These are phyloP conservation scores for Xylariaceae sp. DNA, from an alignment of 2,329 filamentous ascomycete species.

Conservation along the genomic window DNA sequence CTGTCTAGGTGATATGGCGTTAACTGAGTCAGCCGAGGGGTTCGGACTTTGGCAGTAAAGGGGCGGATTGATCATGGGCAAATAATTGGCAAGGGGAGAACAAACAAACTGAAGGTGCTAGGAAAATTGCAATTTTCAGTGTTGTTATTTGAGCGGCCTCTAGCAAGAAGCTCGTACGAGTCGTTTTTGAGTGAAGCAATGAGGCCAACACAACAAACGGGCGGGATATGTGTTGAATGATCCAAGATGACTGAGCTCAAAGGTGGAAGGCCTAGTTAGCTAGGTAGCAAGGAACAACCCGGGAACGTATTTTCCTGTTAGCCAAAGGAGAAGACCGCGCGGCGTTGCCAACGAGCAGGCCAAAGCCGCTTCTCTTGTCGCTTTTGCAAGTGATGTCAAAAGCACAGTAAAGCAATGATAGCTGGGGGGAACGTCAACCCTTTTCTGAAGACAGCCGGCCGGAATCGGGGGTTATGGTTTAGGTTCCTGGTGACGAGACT, in stretches of 20 bases:
- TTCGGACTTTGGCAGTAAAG: conserved; percentile 9
- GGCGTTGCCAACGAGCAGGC: background rate
- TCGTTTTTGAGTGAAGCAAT: no score
- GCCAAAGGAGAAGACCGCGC: no score
- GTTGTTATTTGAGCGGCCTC: no score
- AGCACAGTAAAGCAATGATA: background rate
- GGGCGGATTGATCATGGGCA: background rate
- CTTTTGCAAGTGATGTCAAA: background rate
- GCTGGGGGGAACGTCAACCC: background rate
- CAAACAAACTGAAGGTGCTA: background rate
- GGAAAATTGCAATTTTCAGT: no score
- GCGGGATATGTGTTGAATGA: no score
- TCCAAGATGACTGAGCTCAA: no score
- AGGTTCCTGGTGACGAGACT: background rate
- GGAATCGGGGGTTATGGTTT: background rate
- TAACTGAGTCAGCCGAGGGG: background rate
- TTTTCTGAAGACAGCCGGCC: background rate
- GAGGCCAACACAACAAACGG: no score
- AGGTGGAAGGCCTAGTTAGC: no score
- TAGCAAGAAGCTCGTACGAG: no score
- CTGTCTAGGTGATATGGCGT: conserved; percentile 6
- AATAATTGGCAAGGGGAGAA: background rate
- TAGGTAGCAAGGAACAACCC: no score
- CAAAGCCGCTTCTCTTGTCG: background rate
- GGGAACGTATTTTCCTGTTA: no score